A percentile compares a stretch with the other conserved stretches of the same genome.
These are phyloP conservation scores for Ilex asprella DNA, from an alignment of 257 asterid genomes.

Conservation along the genomic window DNA sequence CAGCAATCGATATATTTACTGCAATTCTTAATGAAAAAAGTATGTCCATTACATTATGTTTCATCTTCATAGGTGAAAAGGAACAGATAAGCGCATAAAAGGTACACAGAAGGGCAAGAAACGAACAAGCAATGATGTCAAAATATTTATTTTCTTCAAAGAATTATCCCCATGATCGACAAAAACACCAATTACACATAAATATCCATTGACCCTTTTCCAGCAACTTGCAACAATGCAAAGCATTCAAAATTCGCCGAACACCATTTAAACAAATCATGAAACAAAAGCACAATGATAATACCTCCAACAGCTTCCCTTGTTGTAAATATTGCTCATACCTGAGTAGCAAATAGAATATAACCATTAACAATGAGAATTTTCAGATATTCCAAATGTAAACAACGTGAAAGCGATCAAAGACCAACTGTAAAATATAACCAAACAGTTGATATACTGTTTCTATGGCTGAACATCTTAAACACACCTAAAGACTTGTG, in stretches of 20 bases:
- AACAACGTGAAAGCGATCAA: not conserved
- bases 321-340: conserved; percentile 74
- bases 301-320: conserved; percentile 92
- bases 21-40: not conserved
- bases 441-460: not conserved
- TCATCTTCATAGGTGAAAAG: not conserved
- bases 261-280: not conserved
- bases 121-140: too few species aligned
- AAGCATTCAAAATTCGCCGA: not conserved
- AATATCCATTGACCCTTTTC: not conserved
- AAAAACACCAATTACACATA: too few species aligned
- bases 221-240: not conserved
- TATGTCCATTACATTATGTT: not conserved
- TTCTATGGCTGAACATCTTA: not conserved
- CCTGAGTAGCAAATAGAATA: conserved; percentile 28
- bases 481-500: not conserved
- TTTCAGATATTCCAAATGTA: not conserved
- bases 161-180: not conserved
- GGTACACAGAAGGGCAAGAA: too few species aligned
- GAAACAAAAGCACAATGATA: not conserved
- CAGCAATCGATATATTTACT: not conserved
- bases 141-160: too few species aligned
- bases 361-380: conserved; percentile 1
- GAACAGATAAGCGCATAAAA: not conserved
- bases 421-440: not conserved